A percentile compares a stretch with the other conserved stretches of the same genome.
These are phyloP conservation scores for Starmerella vitae DNA, from an alignment of 805 yeast genomes.

Conservation along the genomic window DNA sequence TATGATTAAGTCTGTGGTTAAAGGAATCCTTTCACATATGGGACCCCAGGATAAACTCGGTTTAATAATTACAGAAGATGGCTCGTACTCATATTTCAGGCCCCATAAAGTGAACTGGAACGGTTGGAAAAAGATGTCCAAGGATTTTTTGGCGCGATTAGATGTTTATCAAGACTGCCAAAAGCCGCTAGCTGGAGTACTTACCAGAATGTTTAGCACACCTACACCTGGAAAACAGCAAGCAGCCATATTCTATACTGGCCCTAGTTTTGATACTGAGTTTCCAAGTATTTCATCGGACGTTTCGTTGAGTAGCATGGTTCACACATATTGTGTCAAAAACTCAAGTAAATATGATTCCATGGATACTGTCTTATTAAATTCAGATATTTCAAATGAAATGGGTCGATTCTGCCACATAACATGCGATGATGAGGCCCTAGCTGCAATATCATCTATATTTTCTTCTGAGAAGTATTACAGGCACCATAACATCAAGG, in stretches of 20 bases:
- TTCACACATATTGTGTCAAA: too few relatives aligned
- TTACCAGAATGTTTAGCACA: too few relatives aligned
- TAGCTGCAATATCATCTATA: neutral
- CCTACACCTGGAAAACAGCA: slow-evolving; percentile 1
- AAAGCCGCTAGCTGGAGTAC: too few relatives aligned
- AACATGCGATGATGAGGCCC: neutral
- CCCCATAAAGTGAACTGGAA: too few relatives aligned
- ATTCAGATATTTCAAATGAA: neutral
- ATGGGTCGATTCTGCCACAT: slow-evolving; percentile 5
- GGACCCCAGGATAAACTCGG: too few relatives aligned
- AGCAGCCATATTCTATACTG: slow-evolving; percentile 3
- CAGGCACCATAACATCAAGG: slow-evolving; percentile 2
- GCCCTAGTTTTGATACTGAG: slow-evolving; percentile 7
- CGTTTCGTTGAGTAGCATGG: too few relatives aligned
- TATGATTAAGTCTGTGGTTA: slow-evolving; percentile 1
- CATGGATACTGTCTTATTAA: slow-evolving; percentile 1
- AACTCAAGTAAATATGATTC: slow-evolving; percentile 7
- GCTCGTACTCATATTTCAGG: too few relatives aligned
- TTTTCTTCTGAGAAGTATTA: slow-evolving; percentile 5
- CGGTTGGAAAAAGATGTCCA: too few relatives aligned
- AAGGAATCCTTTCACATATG: neutral
- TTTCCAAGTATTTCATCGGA: too few relatives aligned
- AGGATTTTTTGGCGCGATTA: too few relatives aligned
- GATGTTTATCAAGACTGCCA: too few relatives aligned
- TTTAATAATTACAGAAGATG: too few relatives aligned